phyloP scores from a whole-genome alignment of 768 basidiomycete genomes.

The Exsudoporus frostii region DNA sequence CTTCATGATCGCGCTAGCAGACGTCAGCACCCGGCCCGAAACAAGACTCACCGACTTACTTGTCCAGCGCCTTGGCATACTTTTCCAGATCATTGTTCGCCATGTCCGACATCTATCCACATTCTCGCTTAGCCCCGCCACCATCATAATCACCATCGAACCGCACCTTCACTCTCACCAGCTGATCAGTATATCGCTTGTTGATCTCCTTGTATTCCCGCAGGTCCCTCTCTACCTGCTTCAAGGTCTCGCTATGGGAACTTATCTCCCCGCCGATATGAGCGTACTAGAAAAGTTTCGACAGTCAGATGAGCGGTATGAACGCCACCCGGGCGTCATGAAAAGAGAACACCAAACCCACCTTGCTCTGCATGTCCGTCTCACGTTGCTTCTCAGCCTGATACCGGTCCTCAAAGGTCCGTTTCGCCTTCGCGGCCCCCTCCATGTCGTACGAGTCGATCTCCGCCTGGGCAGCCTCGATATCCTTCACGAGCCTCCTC shows the following conservation, averaged over 20 bases:
- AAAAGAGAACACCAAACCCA: slow-evolving; percentile 29
- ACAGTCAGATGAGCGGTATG: not conserved
- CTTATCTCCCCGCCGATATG: slow-evolving; percentile 81
- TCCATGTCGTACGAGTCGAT: slow-evolving; percentile 81
- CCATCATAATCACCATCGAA: not conserved
- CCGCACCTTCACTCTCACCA: slow-evolving; percentile 89
- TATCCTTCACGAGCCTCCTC: slow-evolving; percentile 62
- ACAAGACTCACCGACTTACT: slow-evolving; percentile 46
- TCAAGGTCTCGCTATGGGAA: slow-evolving; percentile 64
- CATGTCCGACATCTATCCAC: slow-evolving; percentile 87
- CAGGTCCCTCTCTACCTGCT: slow-evolving; percentile 64
- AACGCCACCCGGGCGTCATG: not conserved
- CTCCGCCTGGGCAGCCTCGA: slow-evolving; percentile 62
- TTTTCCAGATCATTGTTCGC: slow-evolving; percentile 97
- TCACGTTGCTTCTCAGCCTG: slow-evolving; percentile 68
- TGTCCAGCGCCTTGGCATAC: slow-evolving; percentile 95
- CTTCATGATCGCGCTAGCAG: slow-evolving; percentile 90
- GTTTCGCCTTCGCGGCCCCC: slow-evolving; percentile 76
- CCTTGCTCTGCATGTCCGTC: slow-evolving; percentile 66
- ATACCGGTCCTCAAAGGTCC: slow-evolving; percentile 83
- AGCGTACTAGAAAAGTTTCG: slow-evolving; percentile 52
- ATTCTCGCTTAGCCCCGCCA: not conserved
- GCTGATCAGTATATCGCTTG: slow-evolving; percentile 83
- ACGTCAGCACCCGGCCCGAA: slow-evolving; percentile 13
- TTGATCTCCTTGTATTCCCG: slow-evolving; percentile 85